Evolutionary conservation across 139 green algal genomes (phyloP), one percentile per base, ranked within the genome.

Genomic region (Chlamydomonas sp.): DNA sequence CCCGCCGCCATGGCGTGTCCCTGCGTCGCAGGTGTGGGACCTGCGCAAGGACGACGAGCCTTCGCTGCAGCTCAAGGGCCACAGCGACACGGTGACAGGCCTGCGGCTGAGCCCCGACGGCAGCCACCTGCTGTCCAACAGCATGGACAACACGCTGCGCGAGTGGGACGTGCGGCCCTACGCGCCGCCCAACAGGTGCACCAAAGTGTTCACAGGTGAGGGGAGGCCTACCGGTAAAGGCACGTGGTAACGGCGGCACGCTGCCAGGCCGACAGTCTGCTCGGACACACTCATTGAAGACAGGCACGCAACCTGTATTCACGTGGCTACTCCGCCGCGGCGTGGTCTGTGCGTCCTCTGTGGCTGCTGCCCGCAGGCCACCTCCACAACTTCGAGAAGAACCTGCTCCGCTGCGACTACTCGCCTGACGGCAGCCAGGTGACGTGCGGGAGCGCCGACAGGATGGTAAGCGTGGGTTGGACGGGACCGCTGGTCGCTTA

Each of bases 121-220:
- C 77, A 92, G 88, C 9, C 95, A 98, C 92, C 92, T 99, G 85
- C 95, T 99, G 1, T 97, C 91, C 57, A 99, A 99, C 92, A 84
- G 91, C n/a, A 99, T 99, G 96, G 98, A 99, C 93, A 97, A 97
- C 92, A 99, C 98, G 60, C 93, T 99, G 72, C 85, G 97, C 63
- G 90, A 96, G 68, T 94, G 95, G 93, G 91, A 95, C 79, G 85
- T 95, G 84, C 92, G 97, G 68, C 97, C 98, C 0, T 99, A 96
- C 87, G 98, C 97, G 1, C 94, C 97, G 59, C 90, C 90, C 60
- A 95, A 99, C 85, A 93, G 98, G 75, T 99, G 96, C 90, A 83
- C 90, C 59, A 96, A 94, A 83, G 80, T 93, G 16, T 89, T 96
- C 66, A 91, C 84, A 9, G 89, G 88, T 91, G 75, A 5, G 84